Evolutionary conservation across 192 early-diverging fungal genomes (phyloP), one percentile per base, ranked within the genome.

Genomic region (Podila horticola): DNA sequence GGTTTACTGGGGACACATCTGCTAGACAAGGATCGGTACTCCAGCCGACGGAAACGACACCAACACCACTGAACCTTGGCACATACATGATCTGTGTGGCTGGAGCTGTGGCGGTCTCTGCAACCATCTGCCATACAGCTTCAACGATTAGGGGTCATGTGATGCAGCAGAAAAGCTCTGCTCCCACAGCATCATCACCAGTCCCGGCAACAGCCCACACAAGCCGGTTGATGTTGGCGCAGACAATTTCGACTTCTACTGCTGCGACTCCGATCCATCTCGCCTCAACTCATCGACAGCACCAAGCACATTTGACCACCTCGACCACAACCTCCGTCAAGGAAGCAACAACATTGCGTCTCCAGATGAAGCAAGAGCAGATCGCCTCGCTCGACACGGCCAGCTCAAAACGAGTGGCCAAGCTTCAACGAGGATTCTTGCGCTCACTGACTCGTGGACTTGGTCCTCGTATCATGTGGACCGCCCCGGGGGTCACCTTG

Each of bases 21-120:
- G 41, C 41, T 15, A 4, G 41, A 45, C 41, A 13, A 45, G 41
- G 11, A 45, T 45, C 41, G 8, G 41, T 45, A 15, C 52, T 55
- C 22, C 52, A 55, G 52, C 11, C 24, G 52, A 55, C 24, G 52
- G 24, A 24, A n/a, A 12, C 20, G n/a, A 55, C 52, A 55, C 52
- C 52, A 24, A 55, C n/a, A 6, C 52, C 52, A 10, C 64, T 79
- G 60, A 50, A 64, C 4, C 31, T 58, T 17, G 61, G 62, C n/a
- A 71, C 58, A n/a, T 79, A 68, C 30, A 79, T 79, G 76, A 49
- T 69, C 52, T 75, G 81, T 51, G 64, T 75, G 1, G 41, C 81
- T 13, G 59, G 68, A 13, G 67, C 81, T 4, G 71, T 83, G 4
- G 34, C 70, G 15, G 22, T 67, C 59, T 74, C 81, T 7, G 71